Conservation (phyloP, 768 basidiomycete species). For the Lactarius sanguifluus region DNA sequence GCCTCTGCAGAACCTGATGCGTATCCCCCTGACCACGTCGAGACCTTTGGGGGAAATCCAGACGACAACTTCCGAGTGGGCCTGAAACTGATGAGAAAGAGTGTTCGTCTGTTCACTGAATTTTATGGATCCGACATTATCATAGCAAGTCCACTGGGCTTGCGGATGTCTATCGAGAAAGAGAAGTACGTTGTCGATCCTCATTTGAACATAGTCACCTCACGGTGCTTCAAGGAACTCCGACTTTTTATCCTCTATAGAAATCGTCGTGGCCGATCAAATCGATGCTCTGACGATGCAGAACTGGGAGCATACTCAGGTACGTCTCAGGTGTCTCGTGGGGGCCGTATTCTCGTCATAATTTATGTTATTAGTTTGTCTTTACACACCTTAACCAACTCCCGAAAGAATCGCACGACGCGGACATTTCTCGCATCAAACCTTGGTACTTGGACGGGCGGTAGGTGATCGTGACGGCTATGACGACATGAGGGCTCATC, state of each 20-base stretch:
- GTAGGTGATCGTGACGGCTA: constrained; percentile 49
- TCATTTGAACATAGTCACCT: neutral
- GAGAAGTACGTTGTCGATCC: constrained; percentile 67
- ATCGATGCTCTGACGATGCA: constrained; percentile 94
- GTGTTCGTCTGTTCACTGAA: constrained; percentile 85
- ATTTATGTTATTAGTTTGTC: constrained; percentile 58
- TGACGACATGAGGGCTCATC: neutral
- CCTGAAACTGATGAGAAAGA: constrained; percentile 89
- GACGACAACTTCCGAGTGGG: constrained; percentile 95
- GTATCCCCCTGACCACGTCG: constrained; percentile 87
- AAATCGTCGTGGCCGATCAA: constrained; percentile 88
- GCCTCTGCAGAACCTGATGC: constrained; percentile 67
- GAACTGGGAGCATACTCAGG: constrained; percentile 98
- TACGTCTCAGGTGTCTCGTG: constrained; percentile 35
- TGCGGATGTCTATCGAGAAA: constrained; percentile 90
- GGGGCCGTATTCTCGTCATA: neutral
- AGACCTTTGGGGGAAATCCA: constrained; percentile 93
- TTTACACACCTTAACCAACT: constrained; percentile 82
- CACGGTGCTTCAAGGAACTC: constrained; percentile 54
- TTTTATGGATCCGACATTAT: constrained; percentile 92
- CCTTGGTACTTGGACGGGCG: constrained; percentile 97
- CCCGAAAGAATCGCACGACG: constrained; percentile 90
- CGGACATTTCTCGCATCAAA: constrained; percentile 96
- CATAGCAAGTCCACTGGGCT: constrained; percentile 88
- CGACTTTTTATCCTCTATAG: constrained; percentile 93